Evolutionary conservation across 169 alveolate genomes (phyloP).

Genomic region (Besnoitia besnoiti): DNA sequence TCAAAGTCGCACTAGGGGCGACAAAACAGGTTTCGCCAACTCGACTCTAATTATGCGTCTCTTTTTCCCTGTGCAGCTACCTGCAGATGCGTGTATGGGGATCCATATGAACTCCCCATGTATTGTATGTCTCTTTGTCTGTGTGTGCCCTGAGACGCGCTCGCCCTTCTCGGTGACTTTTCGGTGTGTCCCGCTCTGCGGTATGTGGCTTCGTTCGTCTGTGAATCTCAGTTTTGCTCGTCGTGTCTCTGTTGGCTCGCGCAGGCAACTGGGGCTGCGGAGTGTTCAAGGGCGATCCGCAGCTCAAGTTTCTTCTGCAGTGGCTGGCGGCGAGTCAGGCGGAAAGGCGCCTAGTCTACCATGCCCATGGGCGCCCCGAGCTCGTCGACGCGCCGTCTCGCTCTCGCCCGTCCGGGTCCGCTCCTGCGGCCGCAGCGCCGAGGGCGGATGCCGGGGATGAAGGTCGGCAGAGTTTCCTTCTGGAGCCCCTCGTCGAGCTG

Average conservation of each 20-base stretch:
- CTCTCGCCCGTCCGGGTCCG: background rate
- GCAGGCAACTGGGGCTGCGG: conserved; percentile 71
- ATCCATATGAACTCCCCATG: too few species aligned
- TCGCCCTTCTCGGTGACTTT: background rate
- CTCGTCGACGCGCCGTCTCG: background rate
- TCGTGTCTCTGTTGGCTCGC: background rate
- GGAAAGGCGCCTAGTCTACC: conserved; percentile 54
- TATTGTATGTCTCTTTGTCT: too few species aligned
- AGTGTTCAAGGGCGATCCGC: conserved; percentile 68
- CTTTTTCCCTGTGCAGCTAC: too few species aligned
- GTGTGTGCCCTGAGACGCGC: background rate
- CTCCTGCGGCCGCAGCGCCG: background rate
- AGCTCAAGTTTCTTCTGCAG: conserved; percentile 65
- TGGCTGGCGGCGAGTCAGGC: conserved; percentile 58
- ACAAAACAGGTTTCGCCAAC: too few species aligned
- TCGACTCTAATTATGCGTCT: too few species aligned
- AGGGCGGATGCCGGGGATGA: background rate
- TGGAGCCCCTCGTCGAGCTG: background rate
- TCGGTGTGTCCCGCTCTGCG: background rate
- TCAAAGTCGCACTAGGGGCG: too few species aligned
- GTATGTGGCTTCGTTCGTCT: background rate
- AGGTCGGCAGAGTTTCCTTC: background rate
- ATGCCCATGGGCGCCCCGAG: conserved; percentile 47
- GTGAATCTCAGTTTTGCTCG: background rate
- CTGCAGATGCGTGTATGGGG: too few species aligned